A percentile compares a stretch with the other conserved stretches of the same genome.
Evolutionary conservation across 495 filamentous ascomycete genomes (phyloP).

Genomic region (Aspergillus conjunctus): DNA sequence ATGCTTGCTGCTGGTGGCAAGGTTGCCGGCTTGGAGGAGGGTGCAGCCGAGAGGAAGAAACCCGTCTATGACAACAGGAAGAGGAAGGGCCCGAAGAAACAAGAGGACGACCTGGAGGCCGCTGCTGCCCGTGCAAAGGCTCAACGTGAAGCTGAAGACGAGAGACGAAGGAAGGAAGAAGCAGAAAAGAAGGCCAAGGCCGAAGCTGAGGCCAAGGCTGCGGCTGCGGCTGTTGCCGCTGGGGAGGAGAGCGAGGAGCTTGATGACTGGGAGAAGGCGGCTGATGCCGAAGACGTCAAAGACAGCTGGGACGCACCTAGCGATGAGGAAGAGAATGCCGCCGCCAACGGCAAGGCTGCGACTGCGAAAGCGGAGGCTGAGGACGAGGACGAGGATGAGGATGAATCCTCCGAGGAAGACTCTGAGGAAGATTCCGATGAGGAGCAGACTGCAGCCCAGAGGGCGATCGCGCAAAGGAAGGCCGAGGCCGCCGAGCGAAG

Average conservation of each 20-base stretch:
- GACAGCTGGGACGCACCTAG: conserved; percentile 93
- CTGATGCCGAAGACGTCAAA: conserved; percentile 78
- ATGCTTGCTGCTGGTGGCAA: conserved; percentile 82
- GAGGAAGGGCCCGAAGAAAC: conserved; percentile 74
- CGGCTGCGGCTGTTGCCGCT: conserved; percentile 58
- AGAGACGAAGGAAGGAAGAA: conserved; percentile 63
- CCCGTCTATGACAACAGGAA: conserved; percentile 70
- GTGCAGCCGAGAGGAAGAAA: conserved; percentile 72
- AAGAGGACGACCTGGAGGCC: conserved; percentile 71
- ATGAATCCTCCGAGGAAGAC: conserved; percentile 31
- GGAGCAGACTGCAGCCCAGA: conserved; percentile 64
- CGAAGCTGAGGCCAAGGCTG: conserved; percentile 52
- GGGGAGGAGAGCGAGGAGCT: conserved; percentile 61
- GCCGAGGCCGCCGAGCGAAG: conserved; percentile 88
- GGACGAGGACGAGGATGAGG: conserved; percentile 26
- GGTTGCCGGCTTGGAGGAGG: conserved; percentile 71
- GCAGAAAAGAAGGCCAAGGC: conserved; percentile 66
- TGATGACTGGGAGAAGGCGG: conserved; percentile 89
- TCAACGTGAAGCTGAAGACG: conserved; percentile 66
- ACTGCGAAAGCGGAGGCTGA: conserved; percentile 39
- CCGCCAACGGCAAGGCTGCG: conserved; percentile 31
- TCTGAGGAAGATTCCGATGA: conserved; percentile 71
- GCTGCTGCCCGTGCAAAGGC: conserved; percentile 62
- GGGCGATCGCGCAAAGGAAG: conserved; percentile 72
- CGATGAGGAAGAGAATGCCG: conserved; percentile 68